Conservation (phyloP, 805 yeast species). For the Barnettozyma siamensis region DNA sequence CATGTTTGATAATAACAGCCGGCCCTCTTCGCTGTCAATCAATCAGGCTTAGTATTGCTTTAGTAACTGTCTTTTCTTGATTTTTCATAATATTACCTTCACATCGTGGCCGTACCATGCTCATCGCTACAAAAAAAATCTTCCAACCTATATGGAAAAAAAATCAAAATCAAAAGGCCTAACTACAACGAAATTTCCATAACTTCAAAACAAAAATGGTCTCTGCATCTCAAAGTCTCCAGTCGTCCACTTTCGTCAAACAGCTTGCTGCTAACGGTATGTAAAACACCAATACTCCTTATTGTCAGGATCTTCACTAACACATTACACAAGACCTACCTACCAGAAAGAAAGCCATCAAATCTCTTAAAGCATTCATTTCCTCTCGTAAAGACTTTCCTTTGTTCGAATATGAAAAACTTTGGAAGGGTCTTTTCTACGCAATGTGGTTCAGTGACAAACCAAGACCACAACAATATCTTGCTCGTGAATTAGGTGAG, state of each 20-base stretch:
- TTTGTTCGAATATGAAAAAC: slow-evolving; percentile 53
- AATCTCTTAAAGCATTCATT: slow-evolving; percentile 55
- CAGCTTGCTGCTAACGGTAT: slow-evolving; percentile 73
- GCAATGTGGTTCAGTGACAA: slow-evolving; percentile 97
- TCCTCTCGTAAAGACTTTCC: slow-evolving; percentile 31
- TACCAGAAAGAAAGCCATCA: slow-evolving; percentile 69
- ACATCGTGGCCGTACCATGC: slow-evolving; percentile 1
- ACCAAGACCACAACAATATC: slow-evolving; percentile 83
- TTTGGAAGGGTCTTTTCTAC: slow-evolving; percentile 95
- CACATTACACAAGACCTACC: slow-evolving; percentile 39
- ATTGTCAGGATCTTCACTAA: not conserved
- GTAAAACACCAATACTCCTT: slow-evolving; percentile 10
- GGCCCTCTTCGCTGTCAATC: too few relatives aligned
- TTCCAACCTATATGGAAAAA: too few relatives aligned
- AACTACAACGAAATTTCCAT: too few relatives aligned
- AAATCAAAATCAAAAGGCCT: too few relatives aligned
- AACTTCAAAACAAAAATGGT: not conserved
- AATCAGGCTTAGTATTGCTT: too few relatives aligned
- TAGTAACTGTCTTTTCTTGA: not conserved
- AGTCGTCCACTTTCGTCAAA: slow-evolving; percentile 56
- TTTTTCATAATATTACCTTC: not conserved
- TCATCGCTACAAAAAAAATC: too few relatives aligned
- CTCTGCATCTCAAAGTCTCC: slow-evolving; percentile 11
- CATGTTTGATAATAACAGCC: too few relatives aligned
- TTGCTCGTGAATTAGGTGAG: slow-evolving; percentile 68